Conservation (phyloP, 768 basidiomycete species). For the Hortiboletus campestris region DNA sequence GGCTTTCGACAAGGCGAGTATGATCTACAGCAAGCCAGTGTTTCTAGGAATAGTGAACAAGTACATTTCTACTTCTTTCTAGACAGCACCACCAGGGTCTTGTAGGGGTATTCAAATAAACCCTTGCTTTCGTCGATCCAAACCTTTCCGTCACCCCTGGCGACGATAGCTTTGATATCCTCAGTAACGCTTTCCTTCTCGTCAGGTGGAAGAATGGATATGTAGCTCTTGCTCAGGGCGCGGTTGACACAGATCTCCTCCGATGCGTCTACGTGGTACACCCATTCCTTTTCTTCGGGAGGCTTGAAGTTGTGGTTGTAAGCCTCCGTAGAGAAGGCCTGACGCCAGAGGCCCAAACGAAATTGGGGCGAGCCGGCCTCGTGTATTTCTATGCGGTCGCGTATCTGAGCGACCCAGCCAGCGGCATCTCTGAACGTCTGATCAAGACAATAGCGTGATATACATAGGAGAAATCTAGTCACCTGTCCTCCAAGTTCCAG, state of each 20-base stretch:
- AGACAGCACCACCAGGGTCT: conserved; percentile 56
- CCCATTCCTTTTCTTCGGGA: conserved; percentile 56
- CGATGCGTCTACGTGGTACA: conserved; percentile 51
- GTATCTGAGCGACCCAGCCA: conserved; percentile 71
- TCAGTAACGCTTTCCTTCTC: conserved; percentile 52
- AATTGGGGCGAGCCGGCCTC: conserved; percentile 82
- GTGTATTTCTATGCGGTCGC: conserved; percentile 64
- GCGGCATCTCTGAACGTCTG: conserved; percentile 46
- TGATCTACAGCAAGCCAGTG: not conserved
- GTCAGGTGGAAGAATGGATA: conserved; percentile 58
- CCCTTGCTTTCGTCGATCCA: conserved; percentile 79
- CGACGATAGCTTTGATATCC: conserved; percentile 54
- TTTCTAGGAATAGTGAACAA: not conserved
- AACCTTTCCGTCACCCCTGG: conserved; percentile 55
- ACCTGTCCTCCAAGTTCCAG: conserved; percentile 93
- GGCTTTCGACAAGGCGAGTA: not conserved
- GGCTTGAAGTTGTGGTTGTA: conserved; percentile 61
- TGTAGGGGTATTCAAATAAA: conserved; percentile 79
- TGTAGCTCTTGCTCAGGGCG: conserved; percentile 83
- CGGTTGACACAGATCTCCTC: conserved; percentile 60
- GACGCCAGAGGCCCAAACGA: conserved; percentile 72
- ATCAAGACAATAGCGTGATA: not conserved
- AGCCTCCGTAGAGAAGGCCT: conserved; percentile 58
- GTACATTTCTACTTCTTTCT: conserved; percentile 37
- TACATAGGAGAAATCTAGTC: not conserved